Base-by-base conservation (phyloP, 2,329 filamentous ascomycete species). In the Cytospora mali region DNA sequence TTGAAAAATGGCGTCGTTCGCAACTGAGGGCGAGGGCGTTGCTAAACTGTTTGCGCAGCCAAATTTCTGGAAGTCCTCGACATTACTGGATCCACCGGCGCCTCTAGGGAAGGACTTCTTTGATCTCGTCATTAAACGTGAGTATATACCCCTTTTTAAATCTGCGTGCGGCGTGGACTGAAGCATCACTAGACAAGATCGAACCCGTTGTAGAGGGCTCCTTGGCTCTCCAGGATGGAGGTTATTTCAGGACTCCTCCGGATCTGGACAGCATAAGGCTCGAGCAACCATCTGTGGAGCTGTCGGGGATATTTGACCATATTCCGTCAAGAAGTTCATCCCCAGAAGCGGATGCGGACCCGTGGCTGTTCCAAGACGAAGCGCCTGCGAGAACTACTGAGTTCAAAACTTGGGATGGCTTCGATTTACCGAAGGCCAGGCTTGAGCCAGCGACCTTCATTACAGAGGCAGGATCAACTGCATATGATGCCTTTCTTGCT, bases 321-420 rank as follows among this genome's bases (percentile, higher is more conserved):
- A 54, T 59, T 11, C 42, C 60, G 9, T 56, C 62, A 28, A 48
- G 27, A 11, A 57, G 55, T 33, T 35, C 21, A 27, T 61, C 58
- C 18, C 31, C 57, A 7, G 55, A 64, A 3, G 35, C 56, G 6
- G 69, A 69, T 3, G 68, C 71, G n/a, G 78, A 84, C 46, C 66
- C 81, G 1, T 89, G 86, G 86, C 72, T 81, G 39, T 69, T 75
- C 0, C 70, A 75, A 1, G 74, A 78, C 9, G 70, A 75, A 14
- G 65, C 70, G 11, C 55, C 68, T 2, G 58, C 68, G n/a, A 71
- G 72, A 5, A 56, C 65, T 6, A 75, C 80, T 7, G 73, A 76
- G 46, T 85, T 87, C 69, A 83, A 82, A 64, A 88, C 88, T 0
- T 95, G 91, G 91, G 87, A 92, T 67, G 76, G 75, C 1, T 93